Conservation (phyloP, 1,284 basidiomycete genomes). For the Afroboletus lepidellus region DNA sequence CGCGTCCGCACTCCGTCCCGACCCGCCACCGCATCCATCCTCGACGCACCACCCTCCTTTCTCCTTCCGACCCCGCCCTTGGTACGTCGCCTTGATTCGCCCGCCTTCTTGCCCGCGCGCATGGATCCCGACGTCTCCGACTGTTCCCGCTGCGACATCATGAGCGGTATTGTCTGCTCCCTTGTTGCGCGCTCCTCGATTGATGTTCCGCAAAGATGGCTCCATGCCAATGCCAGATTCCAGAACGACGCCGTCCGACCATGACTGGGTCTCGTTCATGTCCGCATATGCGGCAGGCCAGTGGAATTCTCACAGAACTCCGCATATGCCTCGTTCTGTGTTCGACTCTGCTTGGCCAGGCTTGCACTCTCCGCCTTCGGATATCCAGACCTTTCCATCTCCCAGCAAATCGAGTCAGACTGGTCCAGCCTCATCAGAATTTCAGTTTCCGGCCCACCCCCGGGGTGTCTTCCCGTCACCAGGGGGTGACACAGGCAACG, state of each 20-base stretch:
- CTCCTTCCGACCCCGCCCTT: conserved; percentile 20
- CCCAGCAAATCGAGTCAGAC: conserved; percentile 11
- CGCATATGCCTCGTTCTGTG: conserved; percentile 55
- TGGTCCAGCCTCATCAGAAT: conserved; percentile 14
- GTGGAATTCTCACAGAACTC: conserved; percentile 80
- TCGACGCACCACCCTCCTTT: conserved; percentile 34
- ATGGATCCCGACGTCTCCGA: conserved; percentile 16
- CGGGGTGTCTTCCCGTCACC: conserved; percentile 13
- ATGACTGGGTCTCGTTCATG: conserved; percentile 78
- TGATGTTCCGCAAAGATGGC: conserved; percentile 19
- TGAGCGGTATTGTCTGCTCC: conserved; percentile 22
- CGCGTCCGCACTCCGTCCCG: conserved; percentile 43
- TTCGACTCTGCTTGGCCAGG: conserved; percentile 24
- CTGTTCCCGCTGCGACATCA: conserved; percentile 5
- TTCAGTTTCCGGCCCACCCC: conserved; percentile 4
- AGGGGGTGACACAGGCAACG: conserved; percentile 12
- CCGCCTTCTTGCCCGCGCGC: conserved; percentile 5
- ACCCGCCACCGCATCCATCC: conserved; percentile 53
- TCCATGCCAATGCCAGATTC: conserved; percentile 9
- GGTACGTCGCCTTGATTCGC: conserved; percentile 6
- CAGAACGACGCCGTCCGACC: conserved; percentile 37
- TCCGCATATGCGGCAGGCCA: conserved; percentile 71
- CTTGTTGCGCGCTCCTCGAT: neutral
- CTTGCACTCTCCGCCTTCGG: conserved; percentile 10
- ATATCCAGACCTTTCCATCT: conserved; percentile 5